Evolutionary conservation across 768 basidiomycete species (phyloP), one percentile per base, ranked within the genome.

Genomic region (Kwoniella newhampshirensis): DNA sequence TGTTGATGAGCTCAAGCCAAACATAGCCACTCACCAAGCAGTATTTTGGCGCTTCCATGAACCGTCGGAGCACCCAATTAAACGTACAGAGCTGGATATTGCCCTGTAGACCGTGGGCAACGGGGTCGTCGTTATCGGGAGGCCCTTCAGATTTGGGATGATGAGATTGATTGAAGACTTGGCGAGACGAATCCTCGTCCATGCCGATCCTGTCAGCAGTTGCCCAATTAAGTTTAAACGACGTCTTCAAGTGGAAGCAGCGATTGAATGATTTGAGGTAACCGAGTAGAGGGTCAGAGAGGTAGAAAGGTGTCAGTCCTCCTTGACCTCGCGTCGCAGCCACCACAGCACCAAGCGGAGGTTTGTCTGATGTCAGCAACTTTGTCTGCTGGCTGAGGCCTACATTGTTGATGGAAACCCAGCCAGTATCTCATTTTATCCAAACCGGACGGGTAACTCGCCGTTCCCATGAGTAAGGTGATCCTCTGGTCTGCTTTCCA

Each of bases 401-500:
- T 49, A 68, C 66, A 65, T 26, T 64, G 56, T 9, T 47, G 25
- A 36, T 66, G 42, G 8, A 64, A 32, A 5, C 54, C 55, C 4
- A 66, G 40, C 50, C 59, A 63, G 44, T 58, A 69, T 9, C 50
- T 37, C 23, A 58, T 61, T 4, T 59, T 42, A 26, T 60, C 59
- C 25, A 59, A 42, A 4, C 21, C 32, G 7, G 59, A 57, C 1
- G 64, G 61, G 55, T 69, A 69, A 1, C 35, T 36, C 3, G 60
- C 55, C 4, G 53, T 47, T 17, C 57, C 52, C 20, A 69, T 57
- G 26, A 69, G 49, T 2, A 69, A 46, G 26, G 50, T 60, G 28
- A 69, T 52, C 3, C 67, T 37, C 28, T 61, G 41, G 41, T 69
- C 49, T n/a, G 56, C 36, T 23, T 53, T 44, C 64, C 67, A 69